phyloP scores from a whole-genome alignment of 2,329 filamentous ascomycete species.

The Ceratocystis cubensis region DNA sequence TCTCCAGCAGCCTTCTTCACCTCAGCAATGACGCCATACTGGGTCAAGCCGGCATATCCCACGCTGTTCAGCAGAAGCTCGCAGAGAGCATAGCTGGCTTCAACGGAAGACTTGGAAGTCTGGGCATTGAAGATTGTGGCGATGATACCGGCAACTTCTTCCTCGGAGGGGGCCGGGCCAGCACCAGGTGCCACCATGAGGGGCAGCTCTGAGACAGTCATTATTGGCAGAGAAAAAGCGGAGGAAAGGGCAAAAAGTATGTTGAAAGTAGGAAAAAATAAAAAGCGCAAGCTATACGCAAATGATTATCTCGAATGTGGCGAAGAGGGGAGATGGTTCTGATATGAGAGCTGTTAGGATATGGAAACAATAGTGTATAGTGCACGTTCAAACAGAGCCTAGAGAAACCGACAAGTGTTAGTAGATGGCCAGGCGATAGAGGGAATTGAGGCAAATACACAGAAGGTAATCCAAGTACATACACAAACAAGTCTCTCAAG shows the following conservation, averaged over 20 bases:
- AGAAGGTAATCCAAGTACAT: background rate
- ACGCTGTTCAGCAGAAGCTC: constrained; percentile 43
- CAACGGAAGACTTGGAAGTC: constrained; percentile 56
- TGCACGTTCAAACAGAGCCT: background rate
- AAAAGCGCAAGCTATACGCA: background rate
- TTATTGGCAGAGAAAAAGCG: background rate
- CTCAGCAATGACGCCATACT: constrained; percentile 44
- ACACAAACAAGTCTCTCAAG: constrained; percentile 3
- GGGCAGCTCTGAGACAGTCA: constrained; percentile 21
- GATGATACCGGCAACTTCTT: constrained; percentile 53
- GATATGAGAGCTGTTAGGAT: background rate
- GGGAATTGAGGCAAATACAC: background rate
- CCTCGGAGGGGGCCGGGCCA: constrained; percentile 47
- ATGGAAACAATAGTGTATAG: background rate
- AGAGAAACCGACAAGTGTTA: background rate
- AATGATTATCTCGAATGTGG: background rate
- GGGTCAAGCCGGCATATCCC: constrained; percentile 40
- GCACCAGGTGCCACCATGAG: constrained; percentile 37
- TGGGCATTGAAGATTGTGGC: constrained; percentile 56
- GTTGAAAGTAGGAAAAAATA: background rate
- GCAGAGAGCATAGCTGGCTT: constrained; percentile 50
- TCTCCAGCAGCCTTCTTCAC: constrained; percentile 65
- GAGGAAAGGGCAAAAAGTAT: no score
- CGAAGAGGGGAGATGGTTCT: background rate
- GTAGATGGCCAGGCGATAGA: background rate